A percentile compares a stretch with the other conserved stretches of the same genome.
These are phyloP conservation scores for Purpureocillium lavendulum DNA, from an alignment of 2,329 filamentous ascomycete species.

Conservation along the genomic window DNA sequence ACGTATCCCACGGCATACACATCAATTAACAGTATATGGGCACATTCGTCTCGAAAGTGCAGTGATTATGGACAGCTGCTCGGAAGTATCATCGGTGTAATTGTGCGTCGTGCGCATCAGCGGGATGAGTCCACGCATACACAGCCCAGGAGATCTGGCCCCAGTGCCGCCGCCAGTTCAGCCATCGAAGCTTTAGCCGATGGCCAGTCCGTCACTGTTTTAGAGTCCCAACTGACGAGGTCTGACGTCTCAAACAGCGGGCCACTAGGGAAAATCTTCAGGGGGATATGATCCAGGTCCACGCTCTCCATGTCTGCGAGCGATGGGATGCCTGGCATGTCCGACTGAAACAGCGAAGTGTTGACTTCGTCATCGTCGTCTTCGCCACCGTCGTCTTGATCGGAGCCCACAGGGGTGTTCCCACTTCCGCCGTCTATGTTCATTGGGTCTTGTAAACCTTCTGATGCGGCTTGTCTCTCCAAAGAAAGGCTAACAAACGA, in stretches of 20 bases:
- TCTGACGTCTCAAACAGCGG: conserved; percentile 37
- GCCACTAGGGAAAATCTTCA: conserved; percentile 35
- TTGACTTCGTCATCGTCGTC: conserved; percentile 13
- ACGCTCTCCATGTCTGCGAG: conserved; percentile 42
- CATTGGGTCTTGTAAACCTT: background rate
- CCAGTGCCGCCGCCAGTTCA: conserved; percentile 59
- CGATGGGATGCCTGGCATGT: conserved; percentile 60
- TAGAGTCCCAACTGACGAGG: conserved; percentile 51
- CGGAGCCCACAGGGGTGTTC: no score
- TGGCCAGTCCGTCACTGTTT: conserved; percentile 37
- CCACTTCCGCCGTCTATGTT: no score
- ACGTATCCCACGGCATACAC: no score
- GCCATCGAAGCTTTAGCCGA: conserved; percentile 55
- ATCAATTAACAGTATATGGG: no score
- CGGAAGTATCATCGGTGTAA: no score
- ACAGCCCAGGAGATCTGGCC: conserved; percentile 46
- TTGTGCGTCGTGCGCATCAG: no score
- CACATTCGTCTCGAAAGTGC: no score
- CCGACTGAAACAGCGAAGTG: conserved; percentile 44
- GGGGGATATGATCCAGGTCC: conserved; percentile 50
- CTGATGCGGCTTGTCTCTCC: conserved; percentile 15
- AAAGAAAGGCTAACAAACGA: conserved; percentile 45
- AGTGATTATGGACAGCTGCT: no score
- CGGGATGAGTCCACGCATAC: conserved; percentile 43
- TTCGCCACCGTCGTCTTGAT: conserved; percentile 12